phyloP scores from a whole-genome alignment of 108 stramenopile genomes.

The Cylindrotheca closterium region DNA sequence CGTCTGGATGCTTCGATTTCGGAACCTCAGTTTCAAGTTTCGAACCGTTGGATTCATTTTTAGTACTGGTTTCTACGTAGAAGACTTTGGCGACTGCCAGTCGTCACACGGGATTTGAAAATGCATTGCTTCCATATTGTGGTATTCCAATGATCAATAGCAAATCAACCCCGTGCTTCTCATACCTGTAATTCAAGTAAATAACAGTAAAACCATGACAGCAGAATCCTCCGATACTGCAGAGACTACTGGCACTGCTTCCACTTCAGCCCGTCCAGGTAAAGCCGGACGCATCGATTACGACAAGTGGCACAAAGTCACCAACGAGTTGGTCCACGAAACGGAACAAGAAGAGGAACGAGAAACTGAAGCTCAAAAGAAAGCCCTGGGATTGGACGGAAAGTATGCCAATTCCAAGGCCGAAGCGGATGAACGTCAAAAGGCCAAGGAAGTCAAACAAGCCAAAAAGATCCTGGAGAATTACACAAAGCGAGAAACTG shows the following conservation, averaged over 20 bases:
- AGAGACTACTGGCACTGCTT: conserved; percentile 1
- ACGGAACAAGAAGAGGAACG: conserved; percentile 56
- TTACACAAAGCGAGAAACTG: conserved; percentile 69
- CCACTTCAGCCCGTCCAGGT: conserved; percentile 26
- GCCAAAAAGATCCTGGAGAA: conserved; percentile 64
- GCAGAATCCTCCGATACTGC: conserved; percentile 1
- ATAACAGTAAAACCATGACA: too few species aligned
- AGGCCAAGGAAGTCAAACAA: conserved; percentile 59
- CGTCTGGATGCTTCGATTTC: too few species aligned
- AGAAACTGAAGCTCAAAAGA: conserved; percentile 37
- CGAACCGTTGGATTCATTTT: too few species aligned
- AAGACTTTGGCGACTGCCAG: too few species aligned
- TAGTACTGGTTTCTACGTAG: too few species aligned
- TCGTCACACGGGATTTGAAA: too few species aligned
- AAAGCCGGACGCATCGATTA: conserved; percentile 77
- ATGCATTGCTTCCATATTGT: too few species aligned
- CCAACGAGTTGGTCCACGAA: conserved; percentile 51
- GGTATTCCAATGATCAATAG: too few species aligned
- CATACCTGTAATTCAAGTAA: too few species aligned
- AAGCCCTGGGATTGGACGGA: conserved; percentile 73
- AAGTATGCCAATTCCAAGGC: conserved; percentile 70
- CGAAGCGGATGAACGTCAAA: conserved; percentile 72
- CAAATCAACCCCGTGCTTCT: too few species aligned
- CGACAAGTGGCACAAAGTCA: conserved; percentile 67
- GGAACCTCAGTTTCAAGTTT: too few species aligned